Conservation (phyloP, 306 rosid genomes). For the Vigna radiata region DNA sequence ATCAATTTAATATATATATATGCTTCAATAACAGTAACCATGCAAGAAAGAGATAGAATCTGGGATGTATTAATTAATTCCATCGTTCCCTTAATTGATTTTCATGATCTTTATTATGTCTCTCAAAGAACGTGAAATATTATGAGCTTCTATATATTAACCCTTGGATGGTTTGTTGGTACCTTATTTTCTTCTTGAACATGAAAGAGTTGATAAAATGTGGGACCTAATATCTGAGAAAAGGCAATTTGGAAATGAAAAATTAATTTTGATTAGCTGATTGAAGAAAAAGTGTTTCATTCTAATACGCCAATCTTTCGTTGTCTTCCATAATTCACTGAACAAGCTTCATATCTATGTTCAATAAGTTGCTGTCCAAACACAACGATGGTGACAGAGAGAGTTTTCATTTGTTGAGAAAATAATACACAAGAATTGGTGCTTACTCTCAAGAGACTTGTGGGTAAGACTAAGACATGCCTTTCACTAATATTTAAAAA, state of each 20-base stretch:
- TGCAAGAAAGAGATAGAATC: conserved; percentile 34
- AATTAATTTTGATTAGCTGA: conserved; percentile 47
- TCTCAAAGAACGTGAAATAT: conserved; percentile 44
- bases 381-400: conserved; percentile 47
- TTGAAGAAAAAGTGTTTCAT: conserved; percentile 40
- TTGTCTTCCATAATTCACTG: conserved; percentile 49
- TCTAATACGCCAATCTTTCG: conserved; percentile 51
- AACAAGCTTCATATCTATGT: conserved; percentile 38
- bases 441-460: conserved; percentile 55
- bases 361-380: conserved; percentile 53
- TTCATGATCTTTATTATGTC: conserved; percentile 34
- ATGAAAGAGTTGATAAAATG: conserved; percentile 44
- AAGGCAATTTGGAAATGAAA: conserved; percentile 30
- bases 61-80: conserved; percentile 35
- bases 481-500: conserved; percentile 29
- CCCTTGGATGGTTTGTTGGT: conserved; percentile 52
- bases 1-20: background rate
- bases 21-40: conserved; percentile 37
- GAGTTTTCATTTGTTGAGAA: conserved; percentile 44
- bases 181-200: conserved; percentile 55
- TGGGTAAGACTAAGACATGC: conserved; percentile 48
- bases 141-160: conserved; percentile 47
- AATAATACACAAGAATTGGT: conserved; percentile 40
- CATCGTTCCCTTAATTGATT: conserved; percentile 4
- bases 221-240: conserved; percentile 50